Evolutionary conservation across 2,329 filamentous ascomycete species (phyloP).

Genomic region (Aspergillus proliferans): DNA sequence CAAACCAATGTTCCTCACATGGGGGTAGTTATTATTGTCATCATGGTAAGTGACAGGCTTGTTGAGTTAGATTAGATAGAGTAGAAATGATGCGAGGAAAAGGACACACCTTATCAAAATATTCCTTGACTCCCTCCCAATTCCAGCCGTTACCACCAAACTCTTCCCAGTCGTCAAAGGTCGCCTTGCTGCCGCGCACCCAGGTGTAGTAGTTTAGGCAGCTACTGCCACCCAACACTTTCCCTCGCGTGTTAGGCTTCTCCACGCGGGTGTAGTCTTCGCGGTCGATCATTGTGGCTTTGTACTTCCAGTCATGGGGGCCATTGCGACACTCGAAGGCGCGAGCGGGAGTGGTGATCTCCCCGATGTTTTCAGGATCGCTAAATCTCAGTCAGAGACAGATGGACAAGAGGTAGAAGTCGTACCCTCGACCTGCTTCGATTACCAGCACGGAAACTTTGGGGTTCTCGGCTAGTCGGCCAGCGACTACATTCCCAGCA

Average conservation of each 20-base stretch:
- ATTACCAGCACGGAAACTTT: constrained; percentile 31
- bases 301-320: constrained; percentile 54
- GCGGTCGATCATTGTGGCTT: constrained; percentile 50
- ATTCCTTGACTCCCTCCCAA: constrained; percentile 37
- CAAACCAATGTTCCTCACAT: constrained; percentile 45
- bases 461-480: constrained; percentile 43
- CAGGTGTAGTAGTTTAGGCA: constrained; percentile 58
- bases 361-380: constrained; percentile 37
- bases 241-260: constrained; percentile 56
- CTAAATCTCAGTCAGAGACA: not conserved
- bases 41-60: constrained; percentile 49
- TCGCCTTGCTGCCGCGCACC: constrained; percentile 51
- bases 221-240: constrained; percentile 51
- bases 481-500: constrained; percentile 33
- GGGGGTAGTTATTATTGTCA: constrained; percentile 39
- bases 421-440: constrained; percentile 30
- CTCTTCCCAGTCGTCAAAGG: constrained; percentile 46
- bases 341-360: constrained; percentile 49
- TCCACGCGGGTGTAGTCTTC: constrained; percentile 51
- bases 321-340: constrained; percentile 50
- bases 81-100: constrained; percentile 18
- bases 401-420: not conserved
- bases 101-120: constrained; percentile 31
- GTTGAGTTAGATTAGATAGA: constrained; percentile 37
- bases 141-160: constrained; percentile 44